Conservation (phyloP, 768 basidiomycete species). For the Lactarius deliciosus region DNA sequence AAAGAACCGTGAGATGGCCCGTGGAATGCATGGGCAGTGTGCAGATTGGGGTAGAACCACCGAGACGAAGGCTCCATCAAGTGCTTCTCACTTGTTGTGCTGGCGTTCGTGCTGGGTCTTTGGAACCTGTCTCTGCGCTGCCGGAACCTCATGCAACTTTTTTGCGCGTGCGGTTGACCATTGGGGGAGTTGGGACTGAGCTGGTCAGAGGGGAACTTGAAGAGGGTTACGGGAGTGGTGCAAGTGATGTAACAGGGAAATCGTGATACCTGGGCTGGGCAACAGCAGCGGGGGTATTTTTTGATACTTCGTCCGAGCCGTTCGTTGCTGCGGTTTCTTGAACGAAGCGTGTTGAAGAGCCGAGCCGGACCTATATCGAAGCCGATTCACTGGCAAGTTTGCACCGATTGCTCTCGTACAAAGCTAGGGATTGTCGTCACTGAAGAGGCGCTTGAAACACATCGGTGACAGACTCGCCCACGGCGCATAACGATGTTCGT, state of each 20-base stretch:
- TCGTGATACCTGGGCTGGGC: background rate
- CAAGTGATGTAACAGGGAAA: background rate
- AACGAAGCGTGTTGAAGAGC: too few species aligned
- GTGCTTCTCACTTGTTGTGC: constrained; percentile 12
- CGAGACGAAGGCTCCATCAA: constrained; percentile 18
- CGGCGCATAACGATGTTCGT: too few species aligned
- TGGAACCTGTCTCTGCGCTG: background rate
- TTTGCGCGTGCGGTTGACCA: background rate
- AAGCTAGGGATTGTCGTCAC: too few species aligned
- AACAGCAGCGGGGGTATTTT: background rate
- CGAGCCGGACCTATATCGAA: too few species aligned
- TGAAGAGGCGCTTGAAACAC: too few species aligned
- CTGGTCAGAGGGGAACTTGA: background rate
- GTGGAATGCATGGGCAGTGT: constrained; percentile 59
- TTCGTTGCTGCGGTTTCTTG: too few species aligned
- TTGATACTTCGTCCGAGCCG: too few species aligned
- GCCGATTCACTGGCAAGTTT: too few species aligned
- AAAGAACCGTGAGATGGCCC: constrained; percentile 40
- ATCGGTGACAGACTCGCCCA: too few species aligned
- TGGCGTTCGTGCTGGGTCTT: constrained; percentile 8
- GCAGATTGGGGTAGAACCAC: constrained; percentile 51
- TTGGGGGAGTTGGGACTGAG: background rate
- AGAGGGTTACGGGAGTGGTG: background rate
- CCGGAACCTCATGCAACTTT: background rate
- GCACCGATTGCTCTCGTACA: too few species aligned